Evolutionary conservation across 345 rosid species (phyloP).

Genomic region (Boechera retrofracta): DNA sequence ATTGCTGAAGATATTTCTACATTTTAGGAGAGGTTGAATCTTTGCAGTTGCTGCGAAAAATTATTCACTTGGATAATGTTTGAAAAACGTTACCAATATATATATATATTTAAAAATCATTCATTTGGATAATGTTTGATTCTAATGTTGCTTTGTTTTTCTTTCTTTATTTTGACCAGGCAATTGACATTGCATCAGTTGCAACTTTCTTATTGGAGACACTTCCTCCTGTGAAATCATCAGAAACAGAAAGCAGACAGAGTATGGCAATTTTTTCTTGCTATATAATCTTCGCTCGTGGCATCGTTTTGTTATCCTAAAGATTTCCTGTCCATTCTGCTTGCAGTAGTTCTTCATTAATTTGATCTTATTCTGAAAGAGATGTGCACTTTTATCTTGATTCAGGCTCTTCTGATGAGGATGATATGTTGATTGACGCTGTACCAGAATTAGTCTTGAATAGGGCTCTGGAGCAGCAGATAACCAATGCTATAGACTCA

Average conservation of each 20-base stretch:
- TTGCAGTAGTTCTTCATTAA: constrained; percentile 13
- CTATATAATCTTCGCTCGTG: constrained; percentile 10
- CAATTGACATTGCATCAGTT: constrained; percentile 76
- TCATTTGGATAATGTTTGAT: background rate
- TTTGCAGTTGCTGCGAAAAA: background rate
- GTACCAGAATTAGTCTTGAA: constrained; percentile 57
- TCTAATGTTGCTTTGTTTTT: constrained; percentile 22
- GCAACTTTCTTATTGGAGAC: constrained; percentile 77
- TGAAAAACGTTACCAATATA: background rate
- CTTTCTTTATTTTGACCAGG: constrained; percentile 54
- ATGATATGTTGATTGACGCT: constrained; percentile 67
- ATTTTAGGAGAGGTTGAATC: constrained; percentile 7
- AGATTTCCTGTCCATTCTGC: constrained; percentile 22
- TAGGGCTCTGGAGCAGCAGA: constrained; percentile 68
- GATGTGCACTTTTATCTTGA: constrained; percentile 25
- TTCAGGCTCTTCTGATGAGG: constrained; percentile 74
- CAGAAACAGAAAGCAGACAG: constrained; percentile 55
- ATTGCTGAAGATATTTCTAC: constrained; percentile 11
- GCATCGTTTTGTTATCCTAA: constrained; percentile 15
- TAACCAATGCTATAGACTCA: constrained; percentile 75
- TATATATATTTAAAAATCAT: background rate
- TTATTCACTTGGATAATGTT: constrained; percentile 7
- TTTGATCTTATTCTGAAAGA: constrained; percentile 34
- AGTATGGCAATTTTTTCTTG: constrained; percentile 54
- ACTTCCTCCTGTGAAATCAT: constrained; percentile 71